phyloP scores from a whole-genome alignment of 257 asterid species.

The Solanum raphanifolium region DNA sequence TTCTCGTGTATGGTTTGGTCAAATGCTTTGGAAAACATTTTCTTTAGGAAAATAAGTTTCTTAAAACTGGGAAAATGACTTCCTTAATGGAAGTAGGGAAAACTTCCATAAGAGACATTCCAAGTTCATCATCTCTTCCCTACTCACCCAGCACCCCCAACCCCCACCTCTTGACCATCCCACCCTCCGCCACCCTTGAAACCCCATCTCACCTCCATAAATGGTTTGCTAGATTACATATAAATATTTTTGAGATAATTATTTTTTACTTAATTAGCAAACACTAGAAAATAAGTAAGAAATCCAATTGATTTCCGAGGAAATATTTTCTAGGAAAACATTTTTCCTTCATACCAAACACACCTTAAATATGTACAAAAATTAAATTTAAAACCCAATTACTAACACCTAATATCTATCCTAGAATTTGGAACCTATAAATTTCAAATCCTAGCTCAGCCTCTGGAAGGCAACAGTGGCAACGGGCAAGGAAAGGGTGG shows the following conservation, averaged over 20 bases:
- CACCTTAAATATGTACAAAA: background rate
- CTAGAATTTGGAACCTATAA: background rate
- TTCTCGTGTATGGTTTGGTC: background rate
- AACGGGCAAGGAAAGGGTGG: background rate
- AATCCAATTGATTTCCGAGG: background rate
- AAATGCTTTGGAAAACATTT: background rate
- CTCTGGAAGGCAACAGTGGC: background rate
- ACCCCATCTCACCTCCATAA: background rate
- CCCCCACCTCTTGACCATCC: background rate
- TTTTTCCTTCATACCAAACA: background rate
- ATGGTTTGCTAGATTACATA: background rate
- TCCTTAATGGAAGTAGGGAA: background rate
- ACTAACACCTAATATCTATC: background rate
- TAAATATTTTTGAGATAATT: background rate
- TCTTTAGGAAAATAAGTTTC: background rate
- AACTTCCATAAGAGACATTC: background rate
- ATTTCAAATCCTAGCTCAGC: background rate
- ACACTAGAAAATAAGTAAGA: background rate
- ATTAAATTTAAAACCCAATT: background rate
- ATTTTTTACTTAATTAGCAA: no score
- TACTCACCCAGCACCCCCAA: background rate
- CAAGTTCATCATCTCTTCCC: background rate
- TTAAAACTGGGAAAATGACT: background rate
- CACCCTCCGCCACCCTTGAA: background rate
- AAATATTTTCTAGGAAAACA: background rate